Conservation (phyloP, 805 yeast genomes). For the Candida cerambycidarum region DNA sequence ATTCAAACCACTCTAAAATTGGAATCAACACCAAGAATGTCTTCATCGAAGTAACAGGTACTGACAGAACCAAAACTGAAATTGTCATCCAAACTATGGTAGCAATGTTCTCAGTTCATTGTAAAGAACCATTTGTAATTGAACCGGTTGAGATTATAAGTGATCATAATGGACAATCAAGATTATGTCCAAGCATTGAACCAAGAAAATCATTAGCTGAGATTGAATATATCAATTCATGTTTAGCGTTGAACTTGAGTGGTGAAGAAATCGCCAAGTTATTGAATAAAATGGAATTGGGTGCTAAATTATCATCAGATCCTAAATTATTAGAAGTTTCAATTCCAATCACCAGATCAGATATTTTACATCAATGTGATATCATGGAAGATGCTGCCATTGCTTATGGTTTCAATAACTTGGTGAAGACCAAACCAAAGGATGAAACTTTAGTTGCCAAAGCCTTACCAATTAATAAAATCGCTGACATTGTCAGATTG, state of each 20-base stretch:
- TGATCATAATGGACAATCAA: conserved; percentile 72
- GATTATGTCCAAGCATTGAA: conserved; percentile 71
- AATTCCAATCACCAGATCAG: conserved; percentile 94
- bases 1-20: conserved; percentile 87
- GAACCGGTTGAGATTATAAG: conserved; percentile 89
- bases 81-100: conserved; percentile 89
- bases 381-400: conserved; percentile 98
- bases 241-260: conserved; percentile 78
- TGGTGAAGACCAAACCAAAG: conserved; percentile 75
- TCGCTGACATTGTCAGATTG: conserved; percentile 83
- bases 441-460: conserved; percentile 78
- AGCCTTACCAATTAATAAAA: conserved; percentile 87
- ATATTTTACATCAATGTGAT: conserved; percentile 94
- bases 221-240: conserved; percentile 82
- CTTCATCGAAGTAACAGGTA: conserved; percentile 91
- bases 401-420: conserved; percentile 90
- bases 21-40: conserved; percentile 81
- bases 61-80: conserved; percentile 92
- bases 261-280: conserved; percentile 67
- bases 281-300: conserved; percentile 78
- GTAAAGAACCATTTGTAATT: conserved; percentile 74
- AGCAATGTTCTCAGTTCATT: conserved; percentile 93
- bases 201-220: conserved; percentile 75
- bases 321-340: conserved; percentile 57
- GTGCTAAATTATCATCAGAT: conserved; percentile 51